A percentile compares a stretch with the other conserved stretches of the same genome.
Evolutionary conservation across 2,329 filamentous ascomycete species (phyloP).

Genomic region (Ciborinia camelliae): DNA sequence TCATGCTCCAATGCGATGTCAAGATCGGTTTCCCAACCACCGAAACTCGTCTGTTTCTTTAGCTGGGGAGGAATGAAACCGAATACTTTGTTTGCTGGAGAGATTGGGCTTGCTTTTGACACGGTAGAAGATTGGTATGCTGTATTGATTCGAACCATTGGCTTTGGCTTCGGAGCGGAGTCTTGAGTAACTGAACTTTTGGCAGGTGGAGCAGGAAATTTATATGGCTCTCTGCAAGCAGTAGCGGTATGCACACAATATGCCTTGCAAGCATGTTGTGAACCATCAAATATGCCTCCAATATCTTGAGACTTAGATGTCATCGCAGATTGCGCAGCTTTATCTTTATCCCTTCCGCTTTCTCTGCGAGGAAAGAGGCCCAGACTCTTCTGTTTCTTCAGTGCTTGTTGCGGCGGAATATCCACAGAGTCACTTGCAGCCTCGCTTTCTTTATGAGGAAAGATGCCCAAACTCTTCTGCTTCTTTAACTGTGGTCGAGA

Average conservation of each 20-base stretch:
- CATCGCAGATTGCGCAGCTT: background rate
- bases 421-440: background rate
- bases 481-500: background rate
- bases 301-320: background rate
- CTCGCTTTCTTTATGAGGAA: background rate
- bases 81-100: slow-evolving; percentile 3
- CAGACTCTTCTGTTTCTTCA: slow-evolving; percentile 14
- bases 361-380: background rate
- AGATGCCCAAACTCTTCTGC: background rate
- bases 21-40: background rate
- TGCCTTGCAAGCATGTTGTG: slow-evolving; percentile 9
- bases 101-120: background rate
- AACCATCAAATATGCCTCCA: slow-evolving; percentile 2
- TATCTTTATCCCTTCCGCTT: background rate
- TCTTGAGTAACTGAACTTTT: background rate
- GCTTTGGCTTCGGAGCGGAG: background rate
- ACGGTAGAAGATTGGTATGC: background rate
- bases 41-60: background rate
- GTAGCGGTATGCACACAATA: background rate
- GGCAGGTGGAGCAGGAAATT: background rate
- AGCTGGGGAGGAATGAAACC: slow-evolving; percentile 5
- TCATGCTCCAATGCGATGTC: slow-evolving; percentile 6
- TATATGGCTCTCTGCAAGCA: slow-evolving; percentile 11
- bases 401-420: background rate
- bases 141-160: background rate